Evolutionary conservation across 2,329 filamentous ascomycete species (phyloP).

Genomic region (Diaporthe citrichinensis): DNA sequence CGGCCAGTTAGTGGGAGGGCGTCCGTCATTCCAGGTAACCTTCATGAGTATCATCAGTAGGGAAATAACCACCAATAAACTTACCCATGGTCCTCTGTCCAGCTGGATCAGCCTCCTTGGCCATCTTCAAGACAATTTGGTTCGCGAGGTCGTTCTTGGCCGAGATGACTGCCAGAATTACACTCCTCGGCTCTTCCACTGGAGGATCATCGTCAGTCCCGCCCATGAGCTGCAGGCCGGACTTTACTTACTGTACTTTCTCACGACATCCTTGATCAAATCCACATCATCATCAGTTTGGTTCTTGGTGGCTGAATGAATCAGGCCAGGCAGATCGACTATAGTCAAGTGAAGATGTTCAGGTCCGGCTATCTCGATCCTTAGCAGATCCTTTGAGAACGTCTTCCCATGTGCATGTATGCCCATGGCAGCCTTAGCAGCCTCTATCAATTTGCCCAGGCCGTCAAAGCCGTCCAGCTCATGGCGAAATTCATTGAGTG

Average conservation of each 20-base stretch:
- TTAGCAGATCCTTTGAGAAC: conserved; percentile 61
- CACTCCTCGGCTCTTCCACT: conserved; percentile 66
- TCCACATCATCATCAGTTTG: conserved; percentile 58
- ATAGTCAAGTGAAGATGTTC: conserved; percentile 67
- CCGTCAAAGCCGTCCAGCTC: conserved; percentile 43
- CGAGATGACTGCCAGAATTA: conserved; percentile 71
- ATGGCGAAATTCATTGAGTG: conserved; percentile 36
- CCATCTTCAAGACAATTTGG: conserved; percentile 67
- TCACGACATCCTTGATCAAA: conserved; percentile 62
- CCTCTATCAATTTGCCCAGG: conserved; percentile 54
- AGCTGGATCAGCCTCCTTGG: conserved; percentile 53
- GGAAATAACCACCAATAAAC: conserved; percentile 48
- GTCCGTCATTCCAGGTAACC: background rate
- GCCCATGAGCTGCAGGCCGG: background rate
- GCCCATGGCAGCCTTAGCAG: conserved; percentile 63
- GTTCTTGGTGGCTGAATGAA: conserved; percentile 59
- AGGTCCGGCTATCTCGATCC: conserved; percentile 62
- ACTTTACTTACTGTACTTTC: conserved; percentile 60
- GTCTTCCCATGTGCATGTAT: conserved; percentile 51
- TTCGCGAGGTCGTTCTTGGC: conserved; percentile 70
- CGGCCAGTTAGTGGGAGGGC: background rate
- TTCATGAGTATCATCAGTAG: background rate
- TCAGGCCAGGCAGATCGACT: conserved; percentile 71
- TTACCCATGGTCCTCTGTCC: conserved; percentile 65
- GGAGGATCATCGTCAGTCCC: background rate